Evolutionary conservation across 2,329 filamentous ascomycete species (phyloP).

Genomic region (Graphilbum ipis-grandicollis): DNA sequence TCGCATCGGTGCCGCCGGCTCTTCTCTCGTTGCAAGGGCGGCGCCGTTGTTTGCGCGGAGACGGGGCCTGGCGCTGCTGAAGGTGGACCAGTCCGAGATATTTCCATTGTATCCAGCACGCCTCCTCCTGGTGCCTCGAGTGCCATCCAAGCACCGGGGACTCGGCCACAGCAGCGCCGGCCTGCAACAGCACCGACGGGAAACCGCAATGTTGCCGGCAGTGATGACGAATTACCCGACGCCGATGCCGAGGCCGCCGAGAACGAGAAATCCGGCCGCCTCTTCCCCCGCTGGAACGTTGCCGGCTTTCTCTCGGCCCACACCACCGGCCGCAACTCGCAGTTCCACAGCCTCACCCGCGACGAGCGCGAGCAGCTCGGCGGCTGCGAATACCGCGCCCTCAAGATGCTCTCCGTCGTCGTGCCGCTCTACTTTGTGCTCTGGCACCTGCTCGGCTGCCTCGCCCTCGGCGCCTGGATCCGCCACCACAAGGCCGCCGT

Average conservation of each 20-base stretch:
- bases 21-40: too few species aligned
- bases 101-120: too few species aligned
- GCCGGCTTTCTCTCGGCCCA: constrained; percentile 18
- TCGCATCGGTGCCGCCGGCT: too few species aligned
- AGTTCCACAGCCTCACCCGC: constrained; percentile 33
- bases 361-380: constrained; percentile 40
- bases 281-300: constrained; percentile 9
- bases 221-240: too few species aligned
- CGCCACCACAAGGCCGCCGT: constrained; percentile 29
- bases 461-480: constrained; percentile 47
- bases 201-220: too few species aligned
- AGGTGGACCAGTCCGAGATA: too few species aligned
- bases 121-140: background rate
- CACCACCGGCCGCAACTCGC: constrained; percentile 31
- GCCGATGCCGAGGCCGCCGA: background rate
- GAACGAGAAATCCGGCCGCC: constrained; percentile 2
- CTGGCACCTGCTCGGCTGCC: constrained; percentile 40
- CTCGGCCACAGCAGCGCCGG: background rate
- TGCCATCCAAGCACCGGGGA: background rate
- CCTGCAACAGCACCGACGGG: background rate
- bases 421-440: constrained; percentile 42
- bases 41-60: too few species aligned
- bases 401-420: constrained; percentile 38
- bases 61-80: too few species aligned
- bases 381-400: constrained; percentile 45